Base-by-base conservation (phyloP, 192 early-diverging fungal genomes). In the Entomortierella beljakovae region DNA sequence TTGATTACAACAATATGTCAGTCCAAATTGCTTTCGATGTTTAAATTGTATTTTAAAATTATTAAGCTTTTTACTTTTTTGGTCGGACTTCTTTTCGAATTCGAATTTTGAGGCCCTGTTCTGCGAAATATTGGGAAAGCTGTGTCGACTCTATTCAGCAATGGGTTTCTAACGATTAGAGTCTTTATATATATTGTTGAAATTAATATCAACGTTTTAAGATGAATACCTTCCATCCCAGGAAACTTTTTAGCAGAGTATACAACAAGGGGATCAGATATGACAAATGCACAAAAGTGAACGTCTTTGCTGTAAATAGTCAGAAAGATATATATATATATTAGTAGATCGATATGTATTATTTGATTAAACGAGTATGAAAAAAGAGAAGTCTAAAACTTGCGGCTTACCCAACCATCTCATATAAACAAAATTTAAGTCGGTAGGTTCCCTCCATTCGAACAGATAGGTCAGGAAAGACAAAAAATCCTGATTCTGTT, bases 221-320 rank as follows among this genome's bases (percentile, higher is more conserved):
- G n/a, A n/a, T n/a, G n/a, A n/a, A n/a, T 80, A 86, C 88, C 84
- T 72, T 96, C 94, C 95, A 97, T 98, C 20, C 97, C 97, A 6
- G 97, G 97, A 59, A 98, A 98, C 71, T 94, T 94, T 86, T 98
- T 98, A 25, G 97, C 95, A 46, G 95, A 94, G 64, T 94, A 96
- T 0, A 96, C 95, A 20, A 90, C 89, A 70, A 97, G 95, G 32
- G 89, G 82, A n/a, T 94, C 90, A 1, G 96, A 96, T 29, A 88
- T 88, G 51, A 95, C 92, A 18, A 92, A 93, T 34, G 93, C 91
- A 83, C 95, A 98, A 81, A 94, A 95, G 71, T 92, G 94, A 26
- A 98, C 94, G 68, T 94, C 91, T 43, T 82, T 83, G 1, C 88
- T 88, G 25, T 20, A 57, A 18, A 57, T n/a, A n/a, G n/a, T n/a